Base-by-base conservation (phyloP, 345 rosid species). In the Eucalyptus marginata region DNA sequence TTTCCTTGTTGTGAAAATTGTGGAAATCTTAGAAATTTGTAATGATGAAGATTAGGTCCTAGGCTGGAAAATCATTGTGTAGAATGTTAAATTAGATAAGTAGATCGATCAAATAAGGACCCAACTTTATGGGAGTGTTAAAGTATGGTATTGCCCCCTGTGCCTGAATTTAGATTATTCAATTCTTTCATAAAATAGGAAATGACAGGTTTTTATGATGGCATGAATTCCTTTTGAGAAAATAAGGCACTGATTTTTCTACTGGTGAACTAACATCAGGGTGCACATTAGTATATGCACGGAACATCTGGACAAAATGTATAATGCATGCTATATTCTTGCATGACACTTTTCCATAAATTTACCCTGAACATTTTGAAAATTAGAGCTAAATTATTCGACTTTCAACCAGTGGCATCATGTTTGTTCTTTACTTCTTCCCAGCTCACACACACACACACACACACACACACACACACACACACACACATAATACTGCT, bases 391-490 rank as follows among this genome's bases (percentile, higher is more conserved):
- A 76, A 76, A 76, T 40, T 76, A 76, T 36, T 3, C 46, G 20
- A 36, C 46, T 76, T 36, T 36, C 47, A 76, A 76, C 46, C 46
- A 40, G 83, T 18, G 46, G 46, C 83, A 36, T 76, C 83, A 36
- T 20, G 27, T 22, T 76, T 76, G 83, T 36, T 18, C 46, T 76
- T 76, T 76, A 36, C 47, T 76, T 76, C 83, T 36, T 36, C 83
- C 83, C 83, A 36, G 83, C 83, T n/a, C 2, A 9, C 6, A 22
- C 2, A 8, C 10, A 17, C 3, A 20, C 24, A 52, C 2, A 20
- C 2, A 9, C 6, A 22, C 2, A 8, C 10, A 17, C 3, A 20
- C 24, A 52, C 2, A 20, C 1, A 7, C 7, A 11, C 49, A 47
- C 7, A 49, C 56, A 49, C 10, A 24, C 10, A 24, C 2, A 24